Conservation (phyloP, 2,329 filamentous ascomycete species). For the Aschersonia sp. region DNA sequence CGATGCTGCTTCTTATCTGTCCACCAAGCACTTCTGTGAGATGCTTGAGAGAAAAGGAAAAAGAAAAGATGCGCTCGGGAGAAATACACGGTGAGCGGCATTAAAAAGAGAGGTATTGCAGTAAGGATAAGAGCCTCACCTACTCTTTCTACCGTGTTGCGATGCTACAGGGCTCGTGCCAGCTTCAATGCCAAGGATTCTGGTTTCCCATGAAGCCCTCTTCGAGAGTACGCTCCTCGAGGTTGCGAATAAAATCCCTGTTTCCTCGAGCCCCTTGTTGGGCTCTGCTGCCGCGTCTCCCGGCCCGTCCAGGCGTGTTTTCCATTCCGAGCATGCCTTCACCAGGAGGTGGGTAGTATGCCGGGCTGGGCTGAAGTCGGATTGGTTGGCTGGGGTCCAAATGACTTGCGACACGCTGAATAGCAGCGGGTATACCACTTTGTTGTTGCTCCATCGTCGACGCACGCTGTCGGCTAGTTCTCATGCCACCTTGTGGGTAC, state of each 20-base stretch:
- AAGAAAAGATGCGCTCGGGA: no score
- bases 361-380: conserved; percentile 83
- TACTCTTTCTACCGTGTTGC: not conserved
- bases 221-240: conserved; percentile 88
- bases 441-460: conserved; percentile 95
- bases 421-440: conserved; percentile 78
- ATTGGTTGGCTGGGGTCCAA: conserved; percentile 91
- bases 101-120: not conserved
- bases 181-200: conserved; percentile 49
- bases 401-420: conserved; percentile 91
- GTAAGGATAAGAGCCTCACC: not conserved
- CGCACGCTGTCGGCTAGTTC: conserved; percentile 71
- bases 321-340: conserved; percentile 61
- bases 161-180: not conserved
- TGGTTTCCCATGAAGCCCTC: conserved; percentile 70
- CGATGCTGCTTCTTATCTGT: no score
- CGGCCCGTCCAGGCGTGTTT: conserved; percentile 39
- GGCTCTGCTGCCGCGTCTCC: conserved; percentile 62
- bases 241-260: conserved; percentile 82
- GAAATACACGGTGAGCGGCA: no score
- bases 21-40: no score
- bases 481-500: conserved; percentile 50
- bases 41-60: no score
- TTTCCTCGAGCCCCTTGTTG: conserved; percentile 47
- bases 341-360: conserved; percentile 87